Evolutionary conservation across 805 yeast species (phyloP), one percentile per base, ranked within the genome.

Genomic region (Saturnispora hagleri): DNA sequence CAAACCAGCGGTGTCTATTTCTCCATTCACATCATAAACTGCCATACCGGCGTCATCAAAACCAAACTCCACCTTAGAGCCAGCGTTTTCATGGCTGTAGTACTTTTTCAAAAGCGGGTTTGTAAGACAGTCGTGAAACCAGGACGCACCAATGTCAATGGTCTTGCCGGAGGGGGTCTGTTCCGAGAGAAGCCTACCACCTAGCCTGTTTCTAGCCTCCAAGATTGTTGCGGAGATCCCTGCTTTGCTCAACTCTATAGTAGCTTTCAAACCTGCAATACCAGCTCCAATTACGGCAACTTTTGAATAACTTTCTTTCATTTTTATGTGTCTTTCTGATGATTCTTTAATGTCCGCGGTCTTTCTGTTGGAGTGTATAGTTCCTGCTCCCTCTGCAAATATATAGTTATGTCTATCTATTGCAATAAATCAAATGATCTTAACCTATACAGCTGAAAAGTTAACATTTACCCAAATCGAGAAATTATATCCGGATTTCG

Each of bases 101-200:
- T 73, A 80, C 55, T 77, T 79, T 34, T 72, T 66, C 52, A 87
- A 77, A 27, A 86, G 70, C 1, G 74, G 69, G 61, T 89, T 89
- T 43, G 74, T 72, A 48, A 87, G 66, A 5, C 89, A 78, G 57
- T 88, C 96, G 61, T 89, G 97, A 63, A 85, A 86, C 97, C 97
- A 89, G 10, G 91, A 79, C 0, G 95, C 96, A 0, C 97, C 97
- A 18, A 88, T 58, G 62, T 89, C 96, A 52, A 83, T 76, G n/a
- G 33, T 31, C 6, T 67, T 59, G 12, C 62, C 52, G 6, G 65
- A 66, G 6, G 59, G 47, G 3, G 61, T 58, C 27, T 60, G 43
- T 31, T 71, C 73, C 2, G 86, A 77, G 18, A 70, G 60, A 10
- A 83, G 62, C 48, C 95, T 69, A 0, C 95, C 95, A 9, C 95